Evolutionary conservation across 352 stramenopile genomes (phyloP), one percentile per base, ranked within the genome.

Genomic region (Pythium aphanidermatum): DNA sequence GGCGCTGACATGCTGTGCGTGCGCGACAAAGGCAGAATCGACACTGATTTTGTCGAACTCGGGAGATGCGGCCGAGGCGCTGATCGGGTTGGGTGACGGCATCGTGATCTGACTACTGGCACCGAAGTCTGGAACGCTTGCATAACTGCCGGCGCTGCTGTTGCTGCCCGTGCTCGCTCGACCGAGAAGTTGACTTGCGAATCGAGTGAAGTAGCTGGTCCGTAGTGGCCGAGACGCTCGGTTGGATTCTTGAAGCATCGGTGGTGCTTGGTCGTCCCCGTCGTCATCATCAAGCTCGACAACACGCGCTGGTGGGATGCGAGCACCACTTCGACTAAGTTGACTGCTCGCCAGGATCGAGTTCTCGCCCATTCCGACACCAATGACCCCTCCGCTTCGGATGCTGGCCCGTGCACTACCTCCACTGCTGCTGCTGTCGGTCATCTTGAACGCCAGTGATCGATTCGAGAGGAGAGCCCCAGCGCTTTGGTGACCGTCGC

Each of bases 1-100:
- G 34, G 10, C 38, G 33, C 29, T 41, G 27, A 24, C 25, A 24
- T 23, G 39, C n/a, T 40, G 12, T 23, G 27, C 28, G 34, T 21
- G 9, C 13, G 32, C 16, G 4, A 49, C 24, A 12, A 31, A 39
- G 17, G 30, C 26, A 32, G 49, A 42, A 41, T 58, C 49, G 17
- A 58, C 24, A 16, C 49, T 58, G 32, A 58, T 51, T 41, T 58
- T 58, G 41, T 58, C 49, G 16, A 58, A 51, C 49, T 58, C 49
- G 25, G 41, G 49, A 14, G 10, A 14, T 34, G 29, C 11, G 29
- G 11, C 29, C 14, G 41, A 44, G 38, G 38, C 30, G 31, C 48
- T 56, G 39, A 49, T 24, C 16, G 48, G 43, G 21, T 42, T 31
- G 14, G 20, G 40, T 10, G 35, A 31, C 24, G 34, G 33, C 33